Base-by-base conservation (phyloP, 140 eudicot species). In the Stevia rebaudiana region DNA sequence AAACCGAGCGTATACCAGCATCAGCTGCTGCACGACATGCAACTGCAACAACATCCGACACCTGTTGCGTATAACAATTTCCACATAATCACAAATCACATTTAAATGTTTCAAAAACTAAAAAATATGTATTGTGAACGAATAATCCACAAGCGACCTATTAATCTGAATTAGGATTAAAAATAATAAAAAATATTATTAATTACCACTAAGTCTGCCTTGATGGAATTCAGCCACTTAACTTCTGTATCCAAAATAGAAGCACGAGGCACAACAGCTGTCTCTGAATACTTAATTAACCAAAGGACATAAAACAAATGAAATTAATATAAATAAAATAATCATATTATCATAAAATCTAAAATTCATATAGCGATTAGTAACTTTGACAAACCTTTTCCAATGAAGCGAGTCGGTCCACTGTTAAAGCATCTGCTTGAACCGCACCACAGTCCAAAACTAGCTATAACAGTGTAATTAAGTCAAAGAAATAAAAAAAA, bases 21-120 rank as follows among this genome's bases (percentile, higher is more conserved):
- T 92, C 98, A 44, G 96, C 95, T 75, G 98, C 98, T 59, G 96
- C 98, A 17, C 98, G 85, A 47, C 96, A 92, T 69, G 96, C 95
- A 65, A 88, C 96, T 43, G 98, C 96, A 74, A 92, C 98, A 66
- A 88, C 98, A 83, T 92, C 98, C 17, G 98, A 92, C 12, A 92
- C 92, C 98, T 91, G 71, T 59, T 71, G 24, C 74, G 58, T 56
- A 50, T 28, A 55, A 55, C 8, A 47, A 66, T 36, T 13, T 23
- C 52, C 22, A 25, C 25, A 55, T 11, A n/a, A n/a, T n/a, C n/a
- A n/a, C n/a, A n/a, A n/a, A 19, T 11, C n/a, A 16, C 17, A 28
- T 13, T 13, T 70, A 64, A 19, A 22, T 21, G 25, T 9, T 44
- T 56, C 43, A 49, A 7, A 31, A 65, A 31, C 12, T 31, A 31